Evolutionary conservation across 192 early-diverging fungal species (phyloP), one percentile per base, ranked within the genome.

Genomic region (Paraglomus occultum): DNA sequence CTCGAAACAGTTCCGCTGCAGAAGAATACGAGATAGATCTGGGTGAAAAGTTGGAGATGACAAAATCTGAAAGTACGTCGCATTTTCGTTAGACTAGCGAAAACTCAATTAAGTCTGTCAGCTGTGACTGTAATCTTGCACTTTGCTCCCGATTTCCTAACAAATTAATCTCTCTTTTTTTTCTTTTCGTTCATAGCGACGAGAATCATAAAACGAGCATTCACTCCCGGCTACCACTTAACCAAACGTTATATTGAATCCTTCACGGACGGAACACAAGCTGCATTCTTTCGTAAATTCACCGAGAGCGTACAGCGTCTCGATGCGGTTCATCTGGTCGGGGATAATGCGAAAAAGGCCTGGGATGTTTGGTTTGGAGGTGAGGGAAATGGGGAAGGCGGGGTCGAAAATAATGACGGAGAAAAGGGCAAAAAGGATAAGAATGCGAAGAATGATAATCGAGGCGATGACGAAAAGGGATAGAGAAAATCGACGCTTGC

Each of bases 181-280:
- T 55, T 14, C 15, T 17, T 47, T 11, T 51, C 51, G 43, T 57
- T 22, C 44, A 18, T 50, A 79, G 77, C 65, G 42, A 64, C 42
- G 11, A 67, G 67, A 12, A 38, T 73, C 6, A 59, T 78, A 9
- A 48, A 50, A 49, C 70, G 65, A 43, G 73, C 74, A 38, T 81
- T 79, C 48, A 70, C 70, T 0, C 80, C 77, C 11, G 20, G 75
- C 6, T 71, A 74, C 39, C 48, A 65, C 40, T 52, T 81, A 14
- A 70, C 59, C 11, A 51, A 70, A 15, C 49, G 77, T 18, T 81
- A 79, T 15, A 66, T 74, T 22, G 63, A 74, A 18, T 79, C 77
- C 9, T 81, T 77, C 77, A 70, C 61, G 20, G 78, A 79, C 46
- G 80, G 80, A 18, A 74, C 77, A 9, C 80, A 81, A 60, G 40